phyloP scores from a whole-genome alignment of 257 asterid genomes.

The Scutellaria minor region DNA sequence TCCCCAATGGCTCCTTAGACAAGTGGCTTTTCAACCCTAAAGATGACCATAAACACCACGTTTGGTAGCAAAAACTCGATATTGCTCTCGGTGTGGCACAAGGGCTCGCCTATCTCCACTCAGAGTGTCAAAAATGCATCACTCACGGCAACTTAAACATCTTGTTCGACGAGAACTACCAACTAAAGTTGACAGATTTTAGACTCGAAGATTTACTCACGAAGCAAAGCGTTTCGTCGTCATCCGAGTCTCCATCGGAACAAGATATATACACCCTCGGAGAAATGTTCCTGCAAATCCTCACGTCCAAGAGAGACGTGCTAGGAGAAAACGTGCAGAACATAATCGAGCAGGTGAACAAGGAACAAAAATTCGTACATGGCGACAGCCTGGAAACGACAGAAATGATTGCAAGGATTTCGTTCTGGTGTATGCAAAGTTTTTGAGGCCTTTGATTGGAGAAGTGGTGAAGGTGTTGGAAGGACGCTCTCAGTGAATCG shows the following conservation, averaged over 20 bases:
- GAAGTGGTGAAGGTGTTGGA: conserved; percentile 77
- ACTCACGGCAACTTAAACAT: conserved; percentile 64
- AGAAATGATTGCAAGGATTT: conserved; percentile 60
- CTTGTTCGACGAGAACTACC: conserved; percentile 58
- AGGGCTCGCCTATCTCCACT: conserved; percentile 60
- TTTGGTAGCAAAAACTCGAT: conserved; percentile 54
- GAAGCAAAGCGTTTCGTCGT: conserved; percentile 44
- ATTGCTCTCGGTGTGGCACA: conserved; percentile 63
- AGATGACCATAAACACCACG: conserved; percentile 31
- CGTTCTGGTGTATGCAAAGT: conserved; percentile 75
- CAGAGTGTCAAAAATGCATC: conserved; percentile 68
- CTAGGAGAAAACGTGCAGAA: conserved; percentile 37
- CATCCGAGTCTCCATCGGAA: conserved; percentile 68
- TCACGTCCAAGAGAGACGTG: conserved; percentile 51
- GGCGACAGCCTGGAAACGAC: conserved; percentile 41
- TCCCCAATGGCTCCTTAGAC: conserved; percentile 60
- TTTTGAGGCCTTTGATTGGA: conserved; percentile 63
- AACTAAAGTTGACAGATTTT: conserved; percentile 62
- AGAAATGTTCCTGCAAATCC: conserved; percentile 53
- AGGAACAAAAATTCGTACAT: conserved; percentile 29
- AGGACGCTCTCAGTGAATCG: conserved; percentile 66
- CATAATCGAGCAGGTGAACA: conserved; percentile 40
- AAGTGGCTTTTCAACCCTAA: conserved; percentile 50
- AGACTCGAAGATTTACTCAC: conserved; percentile 48
- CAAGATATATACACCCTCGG: conserved; percentile 66